Conservation (phyloP, 371 early-diverging fungal genomes). For the Coemansia sp. region DNA sequence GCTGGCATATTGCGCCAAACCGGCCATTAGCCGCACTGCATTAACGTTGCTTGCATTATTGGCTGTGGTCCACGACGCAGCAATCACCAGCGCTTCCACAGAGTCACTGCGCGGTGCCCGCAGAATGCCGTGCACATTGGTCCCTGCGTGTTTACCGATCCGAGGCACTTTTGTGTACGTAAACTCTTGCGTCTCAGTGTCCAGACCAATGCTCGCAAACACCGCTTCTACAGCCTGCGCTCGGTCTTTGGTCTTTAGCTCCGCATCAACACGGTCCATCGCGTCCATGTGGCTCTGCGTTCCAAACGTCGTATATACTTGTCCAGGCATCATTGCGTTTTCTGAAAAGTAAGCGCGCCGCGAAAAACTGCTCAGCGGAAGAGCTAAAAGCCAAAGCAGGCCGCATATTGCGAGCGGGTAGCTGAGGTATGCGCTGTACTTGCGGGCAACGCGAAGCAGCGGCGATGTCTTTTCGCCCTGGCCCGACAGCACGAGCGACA, state of each 20-base stretch:
- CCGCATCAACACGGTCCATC: conserved; percentile 52
- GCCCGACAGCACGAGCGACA: conserved; percentile 49
- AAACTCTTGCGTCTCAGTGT: conserved; percentile 58
- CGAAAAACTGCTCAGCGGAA: conserved; percentile 31
- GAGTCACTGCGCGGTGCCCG: conserved; percentile 86
- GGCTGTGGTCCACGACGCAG: conserved; percentile 73
- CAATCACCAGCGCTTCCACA: conserved; percentile 83
- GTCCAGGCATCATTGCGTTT: conserved; percentile 72
- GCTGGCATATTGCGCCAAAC: conserved; percentile 64
- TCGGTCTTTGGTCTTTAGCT: conserved; percentile 15
- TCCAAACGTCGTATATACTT: conserved; percentile 61
- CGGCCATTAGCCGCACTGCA: conserved; percentile 71
- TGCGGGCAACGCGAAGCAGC: conserved; percentile 20
- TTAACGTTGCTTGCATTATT: conserved; percentile 60
- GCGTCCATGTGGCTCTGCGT: conserved; percentile 57
- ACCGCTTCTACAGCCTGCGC: conserved; percentile 58
- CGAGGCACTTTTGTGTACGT: conserved; percentile 52
- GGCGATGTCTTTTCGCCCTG: conserved; percentile 49
- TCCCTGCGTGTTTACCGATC: conserved; percentile 50
- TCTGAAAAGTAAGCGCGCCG: conserved; percentile 69
- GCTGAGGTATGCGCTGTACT: conserved; percentile 38
- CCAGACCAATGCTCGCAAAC: conserved; percentile 60
- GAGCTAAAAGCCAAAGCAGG: conserved; percentile 42
- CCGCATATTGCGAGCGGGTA: conserved; percentile 29
- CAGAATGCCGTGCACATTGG: conserved; percentile 83